Evolutionary conservation across 116 monocot genomes (phyloP), one percentile per base, ranked within the genome.

Genomic region (Trichopus zeylanicus): DNA sequence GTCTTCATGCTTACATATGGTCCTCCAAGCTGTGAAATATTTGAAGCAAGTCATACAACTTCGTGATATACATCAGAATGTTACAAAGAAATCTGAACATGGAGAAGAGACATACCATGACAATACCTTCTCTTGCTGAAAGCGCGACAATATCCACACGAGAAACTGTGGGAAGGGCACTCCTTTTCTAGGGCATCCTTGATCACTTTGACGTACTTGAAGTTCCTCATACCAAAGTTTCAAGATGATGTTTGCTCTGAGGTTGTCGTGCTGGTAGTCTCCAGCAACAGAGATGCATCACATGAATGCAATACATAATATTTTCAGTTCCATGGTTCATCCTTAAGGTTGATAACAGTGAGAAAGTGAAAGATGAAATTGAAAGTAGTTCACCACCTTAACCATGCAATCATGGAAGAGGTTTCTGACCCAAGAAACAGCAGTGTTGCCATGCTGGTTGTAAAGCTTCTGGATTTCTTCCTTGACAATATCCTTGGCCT

Each of bases 341-440:
- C n/a, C n/a, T n/a, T n/a, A n/a, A n/a, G n/a, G n/a, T n/a, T n/a
- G n/a, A n/a, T n/a, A n/a, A n/a, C n/a, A n/a, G n/a, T n/a, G n/a
- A n/a, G n/a, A n/a, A n/a, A n/a, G n/a, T n/a, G n/a, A n/a, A n/a
- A n/a, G n/a, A n/a, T n/a, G n/a, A n/a, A n/a, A n/a, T n/a, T n/a
- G n/a, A 26, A 5, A 7, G 11, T 6, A 60, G 19, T 60, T 10
- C 3, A 49, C 4, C 13, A 74, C 82, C 78, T 76, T 49, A 27
- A 84, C 79, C 56, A 79, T 79, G 76, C 84, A 79, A 31, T 84
- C 84, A 60, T 84, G 84, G 70, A 84, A 84, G 60, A 84, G 69
- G 38, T 75, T 79, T 47, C 84, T 69, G 55, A 84, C 13, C 84
- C 84, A 84, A 4, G 84, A 84, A 23, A 84, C 73, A 2, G 79